These are phyloP conservation scores for Penicillium maclennaniae DNA, from an alignment of 495 filamentous ascomycete genomes.

Conservation along the genomic window DNA sequence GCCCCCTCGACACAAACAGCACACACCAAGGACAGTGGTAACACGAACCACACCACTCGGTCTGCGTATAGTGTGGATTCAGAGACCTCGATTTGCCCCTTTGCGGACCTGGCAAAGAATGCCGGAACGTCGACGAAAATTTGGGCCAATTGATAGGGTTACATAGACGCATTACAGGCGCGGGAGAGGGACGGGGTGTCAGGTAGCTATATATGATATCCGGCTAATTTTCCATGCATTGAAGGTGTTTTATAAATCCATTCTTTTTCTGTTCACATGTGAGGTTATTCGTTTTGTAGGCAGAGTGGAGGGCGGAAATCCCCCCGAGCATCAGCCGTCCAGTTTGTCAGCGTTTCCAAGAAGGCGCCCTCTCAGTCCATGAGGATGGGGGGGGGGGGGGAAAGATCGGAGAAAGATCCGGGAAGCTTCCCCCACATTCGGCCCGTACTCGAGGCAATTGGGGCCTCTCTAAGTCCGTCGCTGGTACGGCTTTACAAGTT, in stretches of 20 bases:
- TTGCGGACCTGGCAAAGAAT: slow-evolving; percentile 27
- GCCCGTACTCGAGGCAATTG: slow-evolving; percentile 8
- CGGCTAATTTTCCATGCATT: neutral
- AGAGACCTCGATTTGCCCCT: slow-evolving; percentile 31
- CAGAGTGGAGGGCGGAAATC: neutral
- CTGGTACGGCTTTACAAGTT: neutral
- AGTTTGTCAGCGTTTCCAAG: neutral
- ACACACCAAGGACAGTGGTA: neutral
- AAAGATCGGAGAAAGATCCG: neutral
- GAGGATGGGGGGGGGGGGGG: too few relatives aligned
- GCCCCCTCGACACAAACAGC: neutral
- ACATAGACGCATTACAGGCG: slow-evolving; percentile 8
- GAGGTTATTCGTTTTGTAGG: too few relatives aligned
- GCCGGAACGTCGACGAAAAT: slow-evolving; percentile 35
- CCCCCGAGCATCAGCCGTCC: too few relatives aligned
- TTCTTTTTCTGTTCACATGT: neutral
- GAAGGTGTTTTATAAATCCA: neutral
- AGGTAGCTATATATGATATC: neutral
- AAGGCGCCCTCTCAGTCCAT: neutral
- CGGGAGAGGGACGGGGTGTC: too few relatives aligned
- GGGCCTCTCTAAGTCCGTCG: neutral
- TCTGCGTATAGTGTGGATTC: neutral
- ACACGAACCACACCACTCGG: neutral
- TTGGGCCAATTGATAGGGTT: slow-evolving; percentile 28
- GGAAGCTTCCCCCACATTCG: slow-evolving; percentile 13